Percentiles rank a stretch among this genome's conserved stretches.
These are phyloP conservation scores for Mycena belliarum DNA, from an alignment of 768 basidiomycete genomes.

Conservation along the genomic window DNA sequence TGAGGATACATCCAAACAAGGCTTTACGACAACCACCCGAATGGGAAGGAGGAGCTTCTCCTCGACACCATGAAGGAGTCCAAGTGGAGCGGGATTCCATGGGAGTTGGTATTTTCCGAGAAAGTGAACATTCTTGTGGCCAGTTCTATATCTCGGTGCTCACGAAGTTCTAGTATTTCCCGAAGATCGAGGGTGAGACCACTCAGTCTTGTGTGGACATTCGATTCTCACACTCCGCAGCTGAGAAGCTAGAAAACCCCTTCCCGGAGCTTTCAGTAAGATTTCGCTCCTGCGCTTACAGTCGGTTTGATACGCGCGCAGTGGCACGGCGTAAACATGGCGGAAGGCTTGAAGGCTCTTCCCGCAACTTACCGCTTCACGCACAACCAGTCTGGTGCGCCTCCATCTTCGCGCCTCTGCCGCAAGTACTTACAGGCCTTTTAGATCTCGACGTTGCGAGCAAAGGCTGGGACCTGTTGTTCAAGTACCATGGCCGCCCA, in stretches of 20 bases:
- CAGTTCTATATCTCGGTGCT: neutral
- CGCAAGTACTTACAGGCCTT: neutral
- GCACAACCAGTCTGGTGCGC: slow-evolving; percentile 52
- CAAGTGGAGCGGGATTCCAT: slow-evolving; percentile 52
- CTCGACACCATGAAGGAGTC: slow-evolving; percentile 55
- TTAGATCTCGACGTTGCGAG: slow-evolving; percentile 52
- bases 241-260: slow-evolving; percentile 41
- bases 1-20: slow-evolving; percentile 30
- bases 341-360: slow-evolving; percentile 56
- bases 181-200: slow-evolving; percentile 25
- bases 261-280: slow-evolving; percentile 42
- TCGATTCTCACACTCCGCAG: slow-evolving; percentile 7
- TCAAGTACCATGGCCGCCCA: slow-evolving; percentile 59
- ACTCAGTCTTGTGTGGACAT: neutral
- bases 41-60: slow-evolving; percentile 48
- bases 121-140: slow-evolving; percentile 32
- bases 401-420: neutral
- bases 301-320: slow-evolving; percentile 20
- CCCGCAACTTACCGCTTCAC: slow-evolving; percentile 56
- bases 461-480: slow-evolving; percentile 54
- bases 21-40: slow-evolving; percentile 54
- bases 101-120: slow-evolving; percentile 53
- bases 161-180: slow-evolving; percentile 43
- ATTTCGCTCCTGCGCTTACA: too few relatives aligned
- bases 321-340: slow-evolving; percentile 63